Conservation (phyloP, 2,329 filamentous ascomycete species). For the Cercospora sp. region DNA sequence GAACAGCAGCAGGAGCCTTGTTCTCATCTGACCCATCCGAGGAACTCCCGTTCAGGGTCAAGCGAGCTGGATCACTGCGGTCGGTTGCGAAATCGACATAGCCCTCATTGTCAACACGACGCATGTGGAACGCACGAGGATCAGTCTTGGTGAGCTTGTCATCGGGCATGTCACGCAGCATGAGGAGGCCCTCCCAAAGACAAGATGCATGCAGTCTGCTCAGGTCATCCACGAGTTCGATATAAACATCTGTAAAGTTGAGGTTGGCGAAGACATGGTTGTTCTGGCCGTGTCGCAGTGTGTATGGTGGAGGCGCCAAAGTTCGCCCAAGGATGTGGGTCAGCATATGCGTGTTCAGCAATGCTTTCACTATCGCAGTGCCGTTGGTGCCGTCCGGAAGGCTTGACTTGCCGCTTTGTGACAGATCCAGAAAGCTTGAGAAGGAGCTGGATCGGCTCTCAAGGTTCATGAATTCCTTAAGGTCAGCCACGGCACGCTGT, state of each 20-base stretch:
- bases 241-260: slow-evolving; percentile 83
- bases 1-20: slow-evolving; percentile 22
- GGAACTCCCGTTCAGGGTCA: slow-evolving; percentile 7
- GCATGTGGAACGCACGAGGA: slow-evolving; percentile 38
- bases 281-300: slow-evolving; percentile 48
- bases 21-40: slow-evolving; percentile 9
- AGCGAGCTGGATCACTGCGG: slow-evolving; percentile 11
- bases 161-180: slow-evolving; percentile 72
- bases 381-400: slow-evolving; percentile 52
- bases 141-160: slow-evolving; percentile 58
- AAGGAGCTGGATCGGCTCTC: slow-evolving; percentile 26
- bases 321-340: slow-evolving; percentile 64
- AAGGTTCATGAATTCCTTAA: slow-evolving; percentile 63
- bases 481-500: slow-evolving; percentile 65
- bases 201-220: slow-evolving; percentile 77
- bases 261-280: slow-evolving; percentile 71
- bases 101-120: slow-evolving; percentile 35
- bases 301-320: slow-evolving; percentile 33
- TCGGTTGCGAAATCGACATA: slow-evolving; percentile 30
- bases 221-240: slow-evolving; percentile 69
- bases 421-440: slow-evolving; percentile 23
- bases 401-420: slow-evolving; percentile 34
- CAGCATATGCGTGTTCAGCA: slow-evolving; percentile 75
- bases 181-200: slow-evolving; percentile 78
- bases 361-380: slow-evolving; percentile 74